These are phyloP conservation scores for Mercurialis annua DNA, from an alignment of 345 rosid genomes.

Conservation along the genomic window DNA sequence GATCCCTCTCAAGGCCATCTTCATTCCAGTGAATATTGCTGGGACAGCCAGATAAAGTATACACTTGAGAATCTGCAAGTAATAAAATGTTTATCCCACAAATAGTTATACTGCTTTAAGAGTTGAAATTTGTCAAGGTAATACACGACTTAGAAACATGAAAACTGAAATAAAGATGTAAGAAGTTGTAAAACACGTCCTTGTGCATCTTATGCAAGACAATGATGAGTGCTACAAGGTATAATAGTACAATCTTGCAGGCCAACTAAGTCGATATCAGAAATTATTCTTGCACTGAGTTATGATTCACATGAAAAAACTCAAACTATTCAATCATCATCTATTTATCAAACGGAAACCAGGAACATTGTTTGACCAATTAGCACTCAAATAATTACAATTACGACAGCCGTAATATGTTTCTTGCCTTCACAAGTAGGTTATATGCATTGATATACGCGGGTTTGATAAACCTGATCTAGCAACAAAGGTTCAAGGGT, in stretches of 20 bases:
- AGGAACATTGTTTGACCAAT: background rate
- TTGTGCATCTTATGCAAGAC: constrained; percentile 7
- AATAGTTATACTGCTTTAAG: background rate
- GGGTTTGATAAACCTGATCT: no score
- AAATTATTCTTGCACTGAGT: background rate
- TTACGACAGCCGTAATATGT: background rate
- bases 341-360: background rate
- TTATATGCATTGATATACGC: background rate
- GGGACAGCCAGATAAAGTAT: constrained; percentile 48
- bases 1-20: constrained; percentile 90
- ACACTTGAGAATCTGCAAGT: constrained; percentile 56
- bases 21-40: constrained; percentile 65
- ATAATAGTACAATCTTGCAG: background rate
- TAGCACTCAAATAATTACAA: background rate
- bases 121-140: background rate
- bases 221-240: constrained; percentile 2
- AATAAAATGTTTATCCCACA: constrained; percentile 8
- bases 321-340: background rate
- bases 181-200: background rate
- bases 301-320: background rate
- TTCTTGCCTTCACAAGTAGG: background rate
- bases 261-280: background rate
- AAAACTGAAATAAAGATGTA: background rate
- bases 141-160: background rate
- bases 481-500: no score